A percentile compares a stretch with the other conserved stretches of the same genome.
These are phyloP conservation scores for Zhuliangozyma blackwelliae DNA, from an alignment of 1,139 yeast species.

Conservation along the genomic window DNA sequence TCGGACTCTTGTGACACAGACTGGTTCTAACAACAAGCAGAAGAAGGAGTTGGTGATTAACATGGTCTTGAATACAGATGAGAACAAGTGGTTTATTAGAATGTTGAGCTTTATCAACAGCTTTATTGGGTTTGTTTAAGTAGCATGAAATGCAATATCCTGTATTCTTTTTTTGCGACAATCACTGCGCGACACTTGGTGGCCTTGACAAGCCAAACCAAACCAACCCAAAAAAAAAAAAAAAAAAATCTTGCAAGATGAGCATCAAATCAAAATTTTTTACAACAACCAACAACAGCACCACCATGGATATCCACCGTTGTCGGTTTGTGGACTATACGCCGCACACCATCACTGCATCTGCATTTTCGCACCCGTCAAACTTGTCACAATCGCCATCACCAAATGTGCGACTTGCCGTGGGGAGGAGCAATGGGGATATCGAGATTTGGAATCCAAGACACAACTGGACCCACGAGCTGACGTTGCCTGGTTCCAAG, in stretches of 20 bases:
- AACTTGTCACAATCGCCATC: slow-evolving; percentile 48
- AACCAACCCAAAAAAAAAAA: too few species aligned
- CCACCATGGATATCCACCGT: slow-evolving; percentile 75
- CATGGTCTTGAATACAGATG: slow-evolving; percentile 42
- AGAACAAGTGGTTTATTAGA: slow-evolving; percentile 46
- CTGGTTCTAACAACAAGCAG: slow-evolving; percentile 17
- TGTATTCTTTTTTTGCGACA: too few species aligned
- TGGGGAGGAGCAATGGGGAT: slow-evolving; percentile 92
- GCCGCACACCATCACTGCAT: slow-evolving; percentile 80
- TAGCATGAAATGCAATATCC: too few species aligned
- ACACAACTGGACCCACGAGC: slow-evolving; percentile 52
- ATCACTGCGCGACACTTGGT: too few species aligned
- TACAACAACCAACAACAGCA: neutral
- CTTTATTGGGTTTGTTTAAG: slow-evolving; percentile 43
- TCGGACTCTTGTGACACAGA: slow-evolving; percentile 36
- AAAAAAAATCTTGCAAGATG: neutral
- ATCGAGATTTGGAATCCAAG: slow-evolving; percentile 95
- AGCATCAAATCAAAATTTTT: neutral
- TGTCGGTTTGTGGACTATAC: slow-evolving; percentile 89
- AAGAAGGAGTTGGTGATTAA: slow-evolving; percentile 42
- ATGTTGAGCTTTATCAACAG: slow-evolving; percentile 35
- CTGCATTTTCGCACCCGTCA: slow-evolving; percentile 74
- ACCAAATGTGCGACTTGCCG: slow-evolving; percentile 70
- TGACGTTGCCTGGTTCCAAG: slow-evolving; percentile 70
- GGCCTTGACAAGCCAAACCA: too few species aligned